Percentiles rank a stretch among this genome's conserved stretches.
Evolutionary conservation across 176 grass and related monocot genomes (phyloP).

Genomic region (Triticum monococcum): DNA sequence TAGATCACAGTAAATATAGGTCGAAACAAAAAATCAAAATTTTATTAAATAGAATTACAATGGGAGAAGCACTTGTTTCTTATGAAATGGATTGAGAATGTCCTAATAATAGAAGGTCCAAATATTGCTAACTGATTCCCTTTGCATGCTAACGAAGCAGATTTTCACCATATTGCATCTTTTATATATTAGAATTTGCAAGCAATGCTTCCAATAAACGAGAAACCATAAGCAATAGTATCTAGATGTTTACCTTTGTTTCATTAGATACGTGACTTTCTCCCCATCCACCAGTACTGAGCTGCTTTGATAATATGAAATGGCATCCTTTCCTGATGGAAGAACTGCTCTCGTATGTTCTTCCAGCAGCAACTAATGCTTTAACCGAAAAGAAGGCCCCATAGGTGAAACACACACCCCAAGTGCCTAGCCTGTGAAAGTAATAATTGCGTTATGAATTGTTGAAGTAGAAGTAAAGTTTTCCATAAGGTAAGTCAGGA

Average conservation of each 20-base stretch:
- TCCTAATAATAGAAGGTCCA: not conserved
- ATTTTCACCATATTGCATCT: not conserved
- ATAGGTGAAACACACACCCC: constrained; percentile 56
- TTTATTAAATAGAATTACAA: not conserved
- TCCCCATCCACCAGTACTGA: constrained; percentile 44
- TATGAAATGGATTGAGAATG: not conserved
- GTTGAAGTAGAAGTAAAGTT: not conserved
- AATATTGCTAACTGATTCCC: not conserved
- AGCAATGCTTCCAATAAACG: not conserved
- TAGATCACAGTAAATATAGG: not conserved
- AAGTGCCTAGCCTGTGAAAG: constrained; percentile 43
- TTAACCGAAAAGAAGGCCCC: constrained; percentile 40
- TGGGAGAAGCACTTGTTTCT: not conserved
- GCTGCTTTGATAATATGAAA: constrained; percentile 48
- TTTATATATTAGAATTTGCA: not conserved
- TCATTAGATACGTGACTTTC: constrained; percentile 39
- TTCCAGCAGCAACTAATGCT: constrained; percentile 41
- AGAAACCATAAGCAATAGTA: not conserved
- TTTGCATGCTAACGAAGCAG: not conserved
- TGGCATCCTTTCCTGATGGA: constrained; percentile 38
- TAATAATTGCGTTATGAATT: not conserved
- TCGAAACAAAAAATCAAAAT: not conserved
- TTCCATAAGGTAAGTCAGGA: not conserved
- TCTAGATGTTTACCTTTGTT: constrained; percentile 1
- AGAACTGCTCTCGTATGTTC: constrained; percentile 28